A percentile compares a stretch with the other conserved stretches of the same genome.
phyloP scores from a whole-genome alignment of 2,329 filamentous ascomycete genomes.

The Alternaria burnsii region DNA sequence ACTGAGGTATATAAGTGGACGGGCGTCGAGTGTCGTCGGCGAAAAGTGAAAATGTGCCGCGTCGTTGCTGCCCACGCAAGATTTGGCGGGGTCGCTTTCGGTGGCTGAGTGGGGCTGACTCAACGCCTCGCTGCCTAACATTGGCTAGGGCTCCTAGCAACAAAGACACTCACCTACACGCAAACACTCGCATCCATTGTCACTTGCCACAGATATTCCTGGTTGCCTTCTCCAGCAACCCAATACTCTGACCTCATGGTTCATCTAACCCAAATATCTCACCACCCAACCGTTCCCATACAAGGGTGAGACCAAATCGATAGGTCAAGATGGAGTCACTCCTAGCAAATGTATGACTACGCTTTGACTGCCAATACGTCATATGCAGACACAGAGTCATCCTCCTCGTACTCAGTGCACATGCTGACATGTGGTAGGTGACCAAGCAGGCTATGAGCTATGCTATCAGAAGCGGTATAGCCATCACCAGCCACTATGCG shows the following conservation, averaged over 20 bases:
- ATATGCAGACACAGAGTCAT: neutral
- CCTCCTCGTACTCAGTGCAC: neutral
- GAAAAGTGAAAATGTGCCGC: slow-evolving; percentile 34
- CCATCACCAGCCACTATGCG: slow-evolving; percentile 86
- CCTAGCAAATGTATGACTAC: slow-evolving; percentile 63
- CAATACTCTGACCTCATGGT: slow-evolving; percentile 9
- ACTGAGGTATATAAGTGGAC: slow-evolving; percentile 8
- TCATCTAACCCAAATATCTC: neutral
- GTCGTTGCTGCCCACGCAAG: slow-evolving; percentile 30
- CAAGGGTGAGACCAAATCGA: slow-evolving; percentile 7
- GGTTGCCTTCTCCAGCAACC: neutral
- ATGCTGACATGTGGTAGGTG: slow-evolving; percentile 55
- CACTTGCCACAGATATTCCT: neutral
- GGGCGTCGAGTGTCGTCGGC: slow-evolving; percentile 21
- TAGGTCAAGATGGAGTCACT: slow-evolving; percentile 73
- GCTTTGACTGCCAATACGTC: slow-evolving; percentile 9
- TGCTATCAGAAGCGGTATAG: slow-evolving; percentile 84
- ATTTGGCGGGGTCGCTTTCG: slow-evolving; percentile 31
- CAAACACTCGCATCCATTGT: slow-evolving; percentile 4
- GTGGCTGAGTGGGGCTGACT: slow-evolving; percentile 28
- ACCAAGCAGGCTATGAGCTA: slow-evolving; percentile 88
- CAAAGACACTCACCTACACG: slow-evolving; percentile 23
- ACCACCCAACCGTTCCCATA: slow-evolving; percentile 1
- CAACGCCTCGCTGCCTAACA: slow-evolving; percentile 34
- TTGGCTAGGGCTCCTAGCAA: slow-evolving; percentile 31